Percentiles rank a stretch among this genome's conserved stretches.
phyloP scores from a whole-genome alignment of 768 basidiomycete species.

The Leccinum incarnatum region DNA sequence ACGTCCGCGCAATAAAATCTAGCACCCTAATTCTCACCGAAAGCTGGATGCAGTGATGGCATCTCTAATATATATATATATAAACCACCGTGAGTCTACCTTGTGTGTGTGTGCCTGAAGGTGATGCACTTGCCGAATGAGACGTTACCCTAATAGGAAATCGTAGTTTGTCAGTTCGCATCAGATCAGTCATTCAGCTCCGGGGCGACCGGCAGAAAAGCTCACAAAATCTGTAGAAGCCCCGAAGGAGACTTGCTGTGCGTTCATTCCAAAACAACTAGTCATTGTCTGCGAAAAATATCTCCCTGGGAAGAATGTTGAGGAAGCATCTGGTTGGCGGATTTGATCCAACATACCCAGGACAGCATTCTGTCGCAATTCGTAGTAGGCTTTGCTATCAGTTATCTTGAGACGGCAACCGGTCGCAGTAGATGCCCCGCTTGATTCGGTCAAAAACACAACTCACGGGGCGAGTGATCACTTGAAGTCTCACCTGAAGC shows the following conservation, averaged over 20 bases:
- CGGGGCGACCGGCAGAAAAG: conserved; percentile 7
- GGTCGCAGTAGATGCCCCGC: conserved; percentile 67
- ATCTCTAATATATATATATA: conserved; percentile 38
- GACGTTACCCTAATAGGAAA: conserved; percentile 61
- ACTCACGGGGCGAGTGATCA: not conserved
- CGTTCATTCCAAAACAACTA: conserved; percentile 42
- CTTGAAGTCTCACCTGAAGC: conserved; percentile 58
- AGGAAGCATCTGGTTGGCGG: not conserved
- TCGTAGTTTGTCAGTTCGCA: conserved; percentile 12
- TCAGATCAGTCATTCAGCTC: not conserved
- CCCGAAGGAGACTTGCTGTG: conserved; percentile 36
- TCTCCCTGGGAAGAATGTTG: conserved; percentile 39
- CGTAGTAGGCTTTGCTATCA: conserved; percentile 44
- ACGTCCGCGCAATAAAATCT: not conserved
- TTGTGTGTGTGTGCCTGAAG: conserved; percentile 2
- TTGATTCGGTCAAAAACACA: conserved; percentile 27
- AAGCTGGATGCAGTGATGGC: conserved; percentile 64
- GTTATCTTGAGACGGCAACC: conserved; percentile 51
- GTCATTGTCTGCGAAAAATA: conserved; percentile 49
- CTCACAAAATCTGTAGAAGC: conserved; percentile 82
- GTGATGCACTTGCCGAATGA: conserved; percentile 51
- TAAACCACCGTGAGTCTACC: conserved; percentile 11
- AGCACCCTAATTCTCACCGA: conserved; percentile 38
- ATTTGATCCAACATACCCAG: conserved; percentile 41
- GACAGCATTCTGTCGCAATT: conserved; percentile 56